Evolutionary conservation across 441 rosid species (phyloP).

Genomic region (Erysimum cheiri): DNA sequence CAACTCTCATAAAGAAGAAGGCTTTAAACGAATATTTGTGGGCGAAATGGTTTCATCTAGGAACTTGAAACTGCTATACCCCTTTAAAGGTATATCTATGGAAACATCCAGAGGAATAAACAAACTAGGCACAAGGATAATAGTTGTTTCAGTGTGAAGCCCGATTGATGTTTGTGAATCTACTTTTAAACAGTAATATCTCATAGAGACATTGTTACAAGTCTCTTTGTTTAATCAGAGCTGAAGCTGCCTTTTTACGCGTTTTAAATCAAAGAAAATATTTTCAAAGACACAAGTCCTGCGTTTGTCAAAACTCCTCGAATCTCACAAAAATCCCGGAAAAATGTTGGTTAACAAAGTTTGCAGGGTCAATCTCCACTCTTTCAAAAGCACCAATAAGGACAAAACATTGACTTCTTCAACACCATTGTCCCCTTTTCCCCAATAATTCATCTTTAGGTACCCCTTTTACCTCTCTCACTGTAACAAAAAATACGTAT

Average conservation of each 20-base stretch:
- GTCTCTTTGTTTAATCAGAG: constrained; percentile 19
- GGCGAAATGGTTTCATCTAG: constrained; percentile 10
- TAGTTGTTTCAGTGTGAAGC: constrained; percentile 1
- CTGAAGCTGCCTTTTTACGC: constrained; percentile 14
- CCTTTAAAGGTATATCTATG: constrained; percentile 26
- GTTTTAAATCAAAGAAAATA: neutral
- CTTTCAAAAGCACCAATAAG: constrained; percentile 36
- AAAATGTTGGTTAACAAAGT: constrained; percentile 12
- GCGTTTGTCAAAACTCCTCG: constrained; percentile 25
- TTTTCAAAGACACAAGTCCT: constrained; percentile 21
- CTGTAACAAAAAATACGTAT: neutral
- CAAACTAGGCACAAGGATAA: constrained; percentile 25
- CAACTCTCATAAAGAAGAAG: constrained; percentile 51
- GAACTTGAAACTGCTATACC: constrained; percentile 22
- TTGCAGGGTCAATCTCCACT: constrained; percentile 33
- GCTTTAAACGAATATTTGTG: neutral
- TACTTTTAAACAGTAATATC: constrained; percentile 23
- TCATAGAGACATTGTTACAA: constrained; percentile 26
- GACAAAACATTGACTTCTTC: constrained; percentile 42
- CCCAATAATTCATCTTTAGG: constrained; percentile 26
- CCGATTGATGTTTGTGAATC: constrained; percentile 14
- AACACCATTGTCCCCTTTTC: constrained; percentile 16
- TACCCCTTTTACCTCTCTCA: constrained; percentile 7
- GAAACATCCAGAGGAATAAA: constrained; percentile 36
- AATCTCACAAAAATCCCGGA: constrained; percentile 1